A percentile compares a stretch with the other conserved stretches of the same genome.
Evolutionary conservation across 352 stramenopile species (phyloP).

Genomic region (Blastocystis sp.): DNA sequence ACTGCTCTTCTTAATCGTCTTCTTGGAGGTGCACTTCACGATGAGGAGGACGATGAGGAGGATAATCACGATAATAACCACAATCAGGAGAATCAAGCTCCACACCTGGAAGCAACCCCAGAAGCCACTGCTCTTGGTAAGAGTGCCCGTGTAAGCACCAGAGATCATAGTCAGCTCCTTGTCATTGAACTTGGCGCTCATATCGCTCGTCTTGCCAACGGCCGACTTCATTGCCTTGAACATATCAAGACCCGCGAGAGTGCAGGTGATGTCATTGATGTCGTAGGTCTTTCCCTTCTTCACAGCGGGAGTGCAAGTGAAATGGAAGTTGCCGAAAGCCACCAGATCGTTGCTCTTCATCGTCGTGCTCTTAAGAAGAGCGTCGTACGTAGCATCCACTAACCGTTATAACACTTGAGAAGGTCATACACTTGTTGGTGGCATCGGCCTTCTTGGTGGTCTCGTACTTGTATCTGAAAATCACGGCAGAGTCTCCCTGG

Average conservation of each 20-base stretch:
- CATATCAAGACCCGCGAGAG: background rate
- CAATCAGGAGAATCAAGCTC: background rate
- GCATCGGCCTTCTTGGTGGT: background rate
- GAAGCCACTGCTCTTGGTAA: background rate
- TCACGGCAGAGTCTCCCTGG: background rate
- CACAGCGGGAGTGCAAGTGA: background rate
- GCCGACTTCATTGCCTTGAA: background rate
- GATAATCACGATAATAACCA: background rate
- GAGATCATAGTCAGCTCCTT: background rate
- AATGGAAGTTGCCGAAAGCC: background rate
- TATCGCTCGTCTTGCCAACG: background rate
- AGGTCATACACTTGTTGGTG: background rate
- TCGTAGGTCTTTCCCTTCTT: slow-evolving; percentile 1
- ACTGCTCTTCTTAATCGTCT: background rate
- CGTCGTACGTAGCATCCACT: background rate
- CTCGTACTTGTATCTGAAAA: background rate
- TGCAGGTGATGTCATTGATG: background rate
- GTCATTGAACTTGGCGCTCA: background rate
- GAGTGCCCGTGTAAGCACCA: background rate
- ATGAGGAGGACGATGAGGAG: background rate
- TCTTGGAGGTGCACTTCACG: background rate
- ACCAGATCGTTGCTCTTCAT: background rate
- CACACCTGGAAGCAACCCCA: background rate
- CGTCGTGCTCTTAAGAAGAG: background rate
- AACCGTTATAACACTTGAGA: background rate